A percentile compares a stretch with the other conserved stretches of the same genome.
These are phyloP conservation scores for Wickerhamia fluorescens DNA, from an alignment of 805 yeast species.

Conservation along the genomic window DNA sequence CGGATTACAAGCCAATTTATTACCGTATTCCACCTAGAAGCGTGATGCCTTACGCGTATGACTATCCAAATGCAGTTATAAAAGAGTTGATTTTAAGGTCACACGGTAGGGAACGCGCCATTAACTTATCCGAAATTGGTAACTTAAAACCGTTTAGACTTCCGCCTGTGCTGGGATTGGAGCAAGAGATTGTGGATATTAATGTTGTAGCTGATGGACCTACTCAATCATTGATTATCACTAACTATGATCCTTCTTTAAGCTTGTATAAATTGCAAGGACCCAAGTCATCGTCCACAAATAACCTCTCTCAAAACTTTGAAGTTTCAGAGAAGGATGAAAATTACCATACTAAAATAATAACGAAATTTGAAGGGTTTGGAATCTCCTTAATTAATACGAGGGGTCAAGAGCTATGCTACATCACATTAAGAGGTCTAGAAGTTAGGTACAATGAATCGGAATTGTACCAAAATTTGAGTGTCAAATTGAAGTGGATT, in stretches of 20 bases:
- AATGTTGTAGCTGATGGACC: constrained; percentile 97
- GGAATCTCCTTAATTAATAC: constrained; percentile 81
- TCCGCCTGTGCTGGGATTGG: constrained; percentile 38
- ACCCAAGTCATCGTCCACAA: constrained; percentile 17
- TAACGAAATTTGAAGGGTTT: constrained; percentile 70
- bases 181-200: constrained; percentile 61
- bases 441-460: constrained; percentile 79
- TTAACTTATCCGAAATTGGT: constrained; percentile 91
- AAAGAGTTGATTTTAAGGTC: constrained; percentile 74
- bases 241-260: constrained; percentile 71
- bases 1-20: constrained; percentile 65
- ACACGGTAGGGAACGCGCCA: constrained; percentile 65
- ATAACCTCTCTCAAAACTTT: constrained; percentile 35
- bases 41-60: constrained; percentile 98
- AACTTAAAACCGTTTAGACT: constrained; percentile 79
- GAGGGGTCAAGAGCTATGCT: constrained; percentile 69
- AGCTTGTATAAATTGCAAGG: constrained; percentile 61
- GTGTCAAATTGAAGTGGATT: constrained; percentile 84
- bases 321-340: constrained; percentile 50
- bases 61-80: constrained; percentile 82
- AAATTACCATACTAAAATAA: constrained; percentile 44
- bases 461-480: constrained; percentile 71
- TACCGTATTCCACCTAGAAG: constrained; percentile 82
- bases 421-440: constrained; percentile 73
- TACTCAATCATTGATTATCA: constrained; percentile 76